A percentile compares a stretch with the other conserved stretches of the same genome.
phyloP scores from a whole-genome alignment of 176 grass and related monocot genomes.

The Carex parvula region DNA sequence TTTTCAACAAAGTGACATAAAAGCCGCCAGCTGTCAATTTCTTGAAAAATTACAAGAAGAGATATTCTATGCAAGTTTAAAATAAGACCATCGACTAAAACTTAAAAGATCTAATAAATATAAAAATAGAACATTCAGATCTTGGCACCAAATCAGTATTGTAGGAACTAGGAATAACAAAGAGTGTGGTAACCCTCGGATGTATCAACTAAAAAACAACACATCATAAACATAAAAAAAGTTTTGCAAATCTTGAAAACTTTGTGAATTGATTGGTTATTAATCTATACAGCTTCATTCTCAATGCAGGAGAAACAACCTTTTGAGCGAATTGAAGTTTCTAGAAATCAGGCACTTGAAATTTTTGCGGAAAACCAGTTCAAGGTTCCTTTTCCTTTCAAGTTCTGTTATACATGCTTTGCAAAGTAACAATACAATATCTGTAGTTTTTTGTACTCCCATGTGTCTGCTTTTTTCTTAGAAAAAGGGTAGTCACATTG shows the following conservation, averaged over 20 bases:
- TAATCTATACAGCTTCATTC: background rate
- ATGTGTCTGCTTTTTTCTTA: background rate
- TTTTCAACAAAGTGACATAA: conserved; percentile 11
- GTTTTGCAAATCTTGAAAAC: background rate
- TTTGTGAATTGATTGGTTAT: background rate
- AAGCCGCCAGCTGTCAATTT: background rate
- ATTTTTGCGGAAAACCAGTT: conserved; percentile 96
- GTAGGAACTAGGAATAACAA: background rate
- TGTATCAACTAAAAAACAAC: background rate
- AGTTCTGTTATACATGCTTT: conserved; percentile 10
- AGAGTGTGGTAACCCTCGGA: background rate
- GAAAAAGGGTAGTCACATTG: background rate
- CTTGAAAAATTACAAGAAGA: background rate
- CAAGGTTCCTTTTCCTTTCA: conserved; percentile 47
- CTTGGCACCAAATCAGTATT: background rate
- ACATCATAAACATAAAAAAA: background rate
- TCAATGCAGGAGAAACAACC: conserved; percentile 85
- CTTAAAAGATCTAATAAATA: background rate
- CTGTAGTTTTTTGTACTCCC: background rate
- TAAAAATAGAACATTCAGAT: background rate
- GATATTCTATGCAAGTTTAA: background rate
- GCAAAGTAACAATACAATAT: background rate
- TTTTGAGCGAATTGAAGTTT: conserved; percentile 95
- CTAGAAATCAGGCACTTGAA: conserved; percentile 84
- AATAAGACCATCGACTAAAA: background rate